A percentile compares a stretch with the other conserved stretches of the same genome.
These are phyloP conservation scores for Jackrogersella multiformis DNA, from an alignment of 495 filamentous ascomycete species.

Conservation along the genomic window DNA sequence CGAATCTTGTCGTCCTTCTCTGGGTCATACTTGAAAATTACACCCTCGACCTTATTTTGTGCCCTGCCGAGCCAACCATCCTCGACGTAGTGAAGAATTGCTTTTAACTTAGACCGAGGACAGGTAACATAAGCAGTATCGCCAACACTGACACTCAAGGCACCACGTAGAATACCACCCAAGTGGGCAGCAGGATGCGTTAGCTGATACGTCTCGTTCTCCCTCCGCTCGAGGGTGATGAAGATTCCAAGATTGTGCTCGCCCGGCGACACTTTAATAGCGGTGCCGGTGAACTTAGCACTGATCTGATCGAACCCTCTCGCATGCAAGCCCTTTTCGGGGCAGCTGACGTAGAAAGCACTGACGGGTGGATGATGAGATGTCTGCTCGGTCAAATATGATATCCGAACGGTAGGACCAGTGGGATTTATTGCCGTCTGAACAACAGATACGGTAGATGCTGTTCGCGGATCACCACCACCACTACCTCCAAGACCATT, in stretches of 20 bases:
- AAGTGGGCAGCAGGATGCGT: conserved; percentile 95
- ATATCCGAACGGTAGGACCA: conserved; percentile 74
- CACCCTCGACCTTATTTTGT: conserved; percentile 89
- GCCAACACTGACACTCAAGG: conserved; percentile 84
- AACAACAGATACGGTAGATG: conserved; percentile 56
- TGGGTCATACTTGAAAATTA: conserved; percentile 88
- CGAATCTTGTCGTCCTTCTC: conserved; percentile 77
- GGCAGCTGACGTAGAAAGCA: conserved; percentile 93
- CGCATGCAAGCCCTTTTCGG: conserved; percentile 87
- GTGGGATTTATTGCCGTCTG: conserved; percentile 53
- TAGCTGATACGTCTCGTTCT: conserved; percentile 91
- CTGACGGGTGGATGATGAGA: conserved; percentile 98
- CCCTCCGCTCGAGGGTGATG: conserved; percentile 79
- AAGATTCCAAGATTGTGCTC: conserved; percentile 96
- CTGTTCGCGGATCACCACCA: conserved; percentile 44
- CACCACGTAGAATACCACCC: conserved; percentile 84
- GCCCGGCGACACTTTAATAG: conserved; percentile 87
- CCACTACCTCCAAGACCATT: neutral
- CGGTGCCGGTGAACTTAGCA: conserved; percentile 97
- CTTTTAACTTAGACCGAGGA: conserved; percentile 85
- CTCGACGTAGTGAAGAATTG: conserved; percentile 89
- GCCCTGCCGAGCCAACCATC: conserved; percentile 94
- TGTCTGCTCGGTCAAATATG: conserved; percentile 96
- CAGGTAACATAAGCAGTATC: conserved; percentile 89
- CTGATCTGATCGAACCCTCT: conserved; percentile 94